Evolutionary conservation across 106 monocot genomes (phyloP).

Genomic region (Chionographis japonica): DNA sequence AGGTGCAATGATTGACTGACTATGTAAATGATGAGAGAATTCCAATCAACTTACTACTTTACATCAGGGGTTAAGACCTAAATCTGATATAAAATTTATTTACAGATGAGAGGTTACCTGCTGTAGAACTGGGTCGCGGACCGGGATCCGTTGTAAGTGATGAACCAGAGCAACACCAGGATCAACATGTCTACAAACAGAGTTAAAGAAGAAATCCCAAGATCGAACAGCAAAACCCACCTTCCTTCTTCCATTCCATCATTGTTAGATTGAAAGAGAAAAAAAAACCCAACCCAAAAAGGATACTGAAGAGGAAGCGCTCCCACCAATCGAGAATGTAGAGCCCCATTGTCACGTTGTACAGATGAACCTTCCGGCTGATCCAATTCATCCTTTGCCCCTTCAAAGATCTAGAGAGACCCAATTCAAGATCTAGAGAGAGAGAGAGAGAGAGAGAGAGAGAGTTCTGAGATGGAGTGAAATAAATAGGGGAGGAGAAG

Average conservation of each 20-base stretch:
- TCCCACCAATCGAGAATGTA: slow-evolving; percentile 86
- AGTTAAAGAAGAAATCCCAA: slow-evolving; percentile 8
- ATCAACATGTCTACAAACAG: slow-evolving; percentile 41
- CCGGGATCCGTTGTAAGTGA: slow-evolving; percentile 49
- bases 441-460: neutral
- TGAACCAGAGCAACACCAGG: slow-evolving; percentile 58
- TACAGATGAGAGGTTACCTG: slow-evolving; percentile 20
- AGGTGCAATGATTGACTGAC: too few relatives aligned
- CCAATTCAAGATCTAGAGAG: neutral
- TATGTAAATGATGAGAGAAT: too few relatives aligned
- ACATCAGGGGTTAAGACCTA: too few relatives aligned
- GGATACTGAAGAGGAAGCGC: slow-evolving; percentile 65
- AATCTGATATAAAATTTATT: too few relatives aligned
- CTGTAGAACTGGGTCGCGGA: slow-evolving; percentile 29
- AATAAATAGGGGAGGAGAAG: too few relatives aligned
- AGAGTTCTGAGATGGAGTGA: too few relatives aligned
- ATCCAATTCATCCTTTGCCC: slow-evolving; percentile 46
- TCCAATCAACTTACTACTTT: too few relatives aligned
- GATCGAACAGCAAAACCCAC: too few relatives aligned
- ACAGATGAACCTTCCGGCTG: slow-evolving; percentile 63
- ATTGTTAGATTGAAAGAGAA: neutral
- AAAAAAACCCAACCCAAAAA: slow-evolving; percentile 3
- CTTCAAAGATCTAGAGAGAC: too few relatives aligned
- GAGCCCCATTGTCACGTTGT: slow-evolving; percentile 73
- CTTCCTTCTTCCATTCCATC: too few relatives aligned